Evolutionary conservation across 1,139 yeast genomes (phyloP), one percentile per base, ranked within the genome.

Genomic region (Candida sanyaensis): DNA sequence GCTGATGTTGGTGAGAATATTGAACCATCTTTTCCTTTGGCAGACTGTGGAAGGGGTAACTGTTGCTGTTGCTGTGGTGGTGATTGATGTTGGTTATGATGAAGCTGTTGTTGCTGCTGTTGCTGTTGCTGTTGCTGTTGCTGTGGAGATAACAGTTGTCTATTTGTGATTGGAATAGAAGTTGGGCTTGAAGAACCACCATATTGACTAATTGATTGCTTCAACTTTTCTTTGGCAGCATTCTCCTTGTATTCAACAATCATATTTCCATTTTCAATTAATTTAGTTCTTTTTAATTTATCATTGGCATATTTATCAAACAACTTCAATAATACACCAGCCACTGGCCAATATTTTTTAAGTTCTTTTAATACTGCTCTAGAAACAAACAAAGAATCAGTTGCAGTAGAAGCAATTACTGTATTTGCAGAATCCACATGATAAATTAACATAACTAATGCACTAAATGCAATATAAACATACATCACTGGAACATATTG

Each of bases 361-460:
- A 84, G 68, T 51, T 78, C 83, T 50, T 72, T 70, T 56, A 84
- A 65, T 3, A 83, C 85, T 4, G 71, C 69, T 51, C 78, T 65
- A 45, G 86, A 77, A 3, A 80, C 75, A 31, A 68, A 71, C 44
- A 84, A 70, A 1, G 88, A 82, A 52, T 78, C 78, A 45, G 78
- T 70, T 0, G 91, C 89, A 12, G 85, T 77, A 33, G 82, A 76
- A 0, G 84, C 79, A 50, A 85, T 84, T 2, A 75, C 75, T 11
- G 73, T 66, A 53, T 81, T 78, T 24, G 79, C 68, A 6, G 88
- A 82, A 57, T 84, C 88, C 44, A 83, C 80, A 64, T 88, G 96
- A 62, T 87, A 86, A 34, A 87, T 75, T 61, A 88, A 80, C 80
- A 88, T 84, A 55, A 86, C 75, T 59, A 86, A 73, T 1, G 96